Conservation (phyloP, 2,329 filamentous ascomycete genomes). For the Fusarium succisae region DNA sequence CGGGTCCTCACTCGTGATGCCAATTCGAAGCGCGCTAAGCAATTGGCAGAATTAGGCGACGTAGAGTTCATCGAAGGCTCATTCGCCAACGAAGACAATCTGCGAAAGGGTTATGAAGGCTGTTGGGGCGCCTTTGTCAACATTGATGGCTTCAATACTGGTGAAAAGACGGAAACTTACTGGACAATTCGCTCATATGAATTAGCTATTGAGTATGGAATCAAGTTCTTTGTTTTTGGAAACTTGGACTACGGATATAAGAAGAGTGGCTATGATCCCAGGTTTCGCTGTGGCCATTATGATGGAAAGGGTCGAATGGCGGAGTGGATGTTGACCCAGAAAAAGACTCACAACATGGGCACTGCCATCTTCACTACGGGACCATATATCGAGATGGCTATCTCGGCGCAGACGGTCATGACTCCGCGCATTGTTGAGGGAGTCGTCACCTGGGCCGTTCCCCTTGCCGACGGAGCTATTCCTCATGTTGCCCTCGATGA, state of each 20-base stretch:
- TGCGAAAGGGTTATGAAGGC: not conserved
- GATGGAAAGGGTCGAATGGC: constrained; percentile 57
- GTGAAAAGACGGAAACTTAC: constrained; percentile 23
- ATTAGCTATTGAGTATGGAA: constrained; percentile 1
- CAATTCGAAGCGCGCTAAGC: not conserved
- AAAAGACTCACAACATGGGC: not conserved
- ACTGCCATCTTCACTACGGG: constrained; percentile 9
- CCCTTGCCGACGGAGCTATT: not conserved
- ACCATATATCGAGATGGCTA: constrained; percentile 9
- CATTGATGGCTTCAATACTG: constrained; percentile 15
- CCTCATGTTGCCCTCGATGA: constrained; percentile 20
- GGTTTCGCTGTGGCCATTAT: constrained; percentile 59
- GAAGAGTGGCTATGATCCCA: constrained; percentile 56
- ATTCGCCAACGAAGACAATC: constrained; percentile 4
- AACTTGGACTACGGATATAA: constrained; percentile 61
- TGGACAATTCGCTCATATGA: constrained; percentile 16
- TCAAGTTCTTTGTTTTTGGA: constrained; percentile 57
- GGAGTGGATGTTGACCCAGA: constrained; percentile 56
- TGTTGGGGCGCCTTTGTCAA: constrained; percentile 18
- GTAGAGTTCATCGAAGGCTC: not conserved
- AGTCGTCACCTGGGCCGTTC: constrained; percentile 16
- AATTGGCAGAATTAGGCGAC: not conserved
- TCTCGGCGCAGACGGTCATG: not conserved
- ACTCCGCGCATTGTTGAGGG: not conserved
- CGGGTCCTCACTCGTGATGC: constrained; percentile 13